These are phyloP conservation scores for Fusarium luffae DNA, from an alignment of 2,329 filamentous ascomycete species.

Conservation along the genomic window DNA sequence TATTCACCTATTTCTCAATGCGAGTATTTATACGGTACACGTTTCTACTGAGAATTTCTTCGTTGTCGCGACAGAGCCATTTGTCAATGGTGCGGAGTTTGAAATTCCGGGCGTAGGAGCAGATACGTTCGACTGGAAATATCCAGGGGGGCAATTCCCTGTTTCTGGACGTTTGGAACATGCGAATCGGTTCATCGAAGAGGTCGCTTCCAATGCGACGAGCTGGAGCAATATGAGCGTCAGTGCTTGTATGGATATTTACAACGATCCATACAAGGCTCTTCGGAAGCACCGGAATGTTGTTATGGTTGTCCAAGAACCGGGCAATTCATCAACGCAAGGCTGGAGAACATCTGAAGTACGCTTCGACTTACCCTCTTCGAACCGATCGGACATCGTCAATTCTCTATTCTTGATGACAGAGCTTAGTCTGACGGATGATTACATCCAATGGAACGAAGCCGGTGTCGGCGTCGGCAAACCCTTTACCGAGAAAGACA, in stretches of 20 bases:
- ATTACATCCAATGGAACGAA: background rate
- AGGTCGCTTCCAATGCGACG: background rate
- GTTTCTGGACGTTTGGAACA: background rate
- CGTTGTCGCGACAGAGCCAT: background rate
- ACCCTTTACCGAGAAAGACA: background rate
- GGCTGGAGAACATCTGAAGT: background rate
- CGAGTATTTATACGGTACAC: background rate
- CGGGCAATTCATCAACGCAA: fast-evolving
- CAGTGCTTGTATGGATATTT: background rate
- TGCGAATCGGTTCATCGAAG: background rate
- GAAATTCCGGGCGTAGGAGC: background rate
- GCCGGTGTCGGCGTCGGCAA: background rate
- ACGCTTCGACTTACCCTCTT: background rate
- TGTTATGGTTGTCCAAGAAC: background rate
- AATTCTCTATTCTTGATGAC: background rate
- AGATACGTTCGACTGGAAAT: background rate
- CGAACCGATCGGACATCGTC: fast-evolving
- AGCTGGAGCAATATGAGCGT: background rate
- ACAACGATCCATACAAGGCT: background rate
- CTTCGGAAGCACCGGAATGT: background rate
- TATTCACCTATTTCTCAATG: fast-evolving
- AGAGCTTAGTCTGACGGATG: background rate
- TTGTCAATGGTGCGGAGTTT: fast-evolving
- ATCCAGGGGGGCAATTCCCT: background rate
- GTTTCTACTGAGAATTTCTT: background rate